Conservation (phyloP, 225 moss, liverwort and hornwort species). For the Antitrichia curtipendula region DNA sequence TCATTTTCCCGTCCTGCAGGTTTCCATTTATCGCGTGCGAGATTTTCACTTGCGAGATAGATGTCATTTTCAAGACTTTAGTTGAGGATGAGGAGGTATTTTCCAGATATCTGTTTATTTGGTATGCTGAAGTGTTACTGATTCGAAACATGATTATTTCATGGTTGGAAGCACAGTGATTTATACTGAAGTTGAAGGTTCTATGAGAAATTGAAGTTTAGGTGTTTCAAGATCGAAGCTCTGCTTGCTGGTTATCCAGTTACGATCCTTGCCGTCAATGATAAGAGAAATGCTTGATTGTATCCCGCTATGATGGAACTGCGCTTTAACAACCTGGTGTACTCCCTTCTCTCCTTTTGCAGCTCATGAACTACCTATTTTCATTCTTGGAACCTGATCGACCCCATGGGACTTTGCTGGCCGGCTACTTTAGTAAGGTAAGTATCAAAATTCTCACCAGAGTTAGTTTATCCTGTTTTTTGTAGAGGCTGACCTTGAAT, state of each 20-base stretch:
- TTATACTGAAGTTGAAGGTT: neutral
- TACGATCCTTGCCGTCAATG: neutral
- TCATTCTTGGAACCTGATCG: constrained; percentile 84
- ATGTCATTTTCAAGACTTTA: constrained; percentile 92
- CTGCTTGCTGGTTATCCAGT: neutral
- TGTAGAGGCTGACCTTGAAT: neutral
- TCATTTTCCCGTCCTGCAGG: constrained; percentile 26
- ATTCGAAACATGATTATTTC: neutral
- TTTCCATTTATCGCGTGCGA: constrained; percentile 99
- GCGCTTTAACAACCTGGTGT: neutral
- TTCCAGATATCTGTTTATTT: neutral
- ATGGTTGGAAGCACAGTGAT: neutral
- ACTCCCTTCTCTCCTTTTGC: constrained; percentile 6
- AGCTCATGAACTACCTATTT: constrained; percentile 95
- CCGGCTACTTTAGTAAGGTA: constrained; percentile 98
- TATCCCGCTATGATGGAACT: neutral
- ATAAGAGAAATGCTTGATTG: neutral
- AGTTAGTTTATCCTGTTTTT: neutral
- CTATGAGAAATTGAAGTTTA: neutral
- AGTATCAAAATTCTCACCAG: neutral
- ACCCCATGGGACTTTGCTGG: constrained; percentile 86
- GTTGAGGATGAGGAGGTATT: constrained; percentile 97
- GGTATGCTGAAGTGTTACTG: neutral
- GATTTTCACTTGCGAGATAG: constrained; percentile 94
- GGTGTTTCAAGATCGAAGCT: neutral